Conservation (phyloP, 768 basidiomycete species). For the Auriscalpium orientale region DNA sequence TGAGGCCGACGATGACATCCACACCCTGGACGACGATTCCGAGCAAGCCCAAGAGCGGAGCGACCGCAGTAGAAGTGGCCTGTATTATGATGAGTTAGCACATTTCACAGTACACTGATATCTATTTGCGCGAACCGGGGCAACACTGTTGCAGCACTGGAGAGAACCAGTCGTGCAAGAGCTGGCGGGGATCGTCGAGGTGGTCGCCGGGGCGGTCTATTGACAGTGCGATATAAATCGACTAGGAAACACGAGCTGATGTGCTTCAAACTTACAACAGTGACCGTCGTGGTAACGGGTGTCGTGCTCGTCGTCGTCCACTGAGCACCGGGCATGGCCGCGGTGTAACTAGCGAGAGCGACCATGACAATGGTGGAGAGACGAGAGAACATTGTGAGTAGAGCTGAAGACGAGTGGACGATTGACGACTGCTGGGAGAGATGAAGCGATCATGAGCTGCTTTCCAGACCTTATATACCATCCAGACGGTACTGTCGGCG, state of each 20-base stretch:
- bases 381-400: slow-evolving; percentile 11
- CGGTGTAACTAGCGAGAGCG: slow-evolving; percentile 9
- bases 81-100: background rate
- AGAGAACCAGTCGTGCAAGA: slow-evolving; percentile 15
- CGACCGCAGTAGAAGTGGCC: background rate
- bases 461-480: too few relatives aligned
- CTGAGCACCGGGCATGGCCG: slow-evolving; percentile 13
- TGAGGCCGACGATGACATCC: background rate
- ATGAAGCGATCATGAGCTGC: too few relatives aligned
- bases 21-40: background rate
- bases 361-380: slow-evolving; percentile 1
- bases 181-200: slow-evolving; percentile 4
- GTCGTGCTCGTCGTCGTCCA: background rate
- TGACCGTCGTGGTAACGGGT: slow-evolving; percentile 4
- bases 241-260: too few relatives aligned
- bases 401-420: background rate
- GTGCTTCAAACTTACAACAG: background rate
- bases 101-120: background rate
- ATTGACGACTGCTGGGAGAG: too few relatives aligned
- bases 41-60: background rate
- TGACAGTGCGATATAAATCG: too few relatives aligned
- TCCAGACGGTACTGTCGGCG: too few relatives aligned
- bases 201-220: slow-evolving; percentile 1
- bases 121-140: slow-evolving; percentile 2
- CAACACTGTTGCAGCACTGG: slow-evolving; percentile 18